Evolutionary conservation across 2,329 filamentous ascomycete species (phyloP).

Genomic region (Hypoxylon sp.): DNA sequence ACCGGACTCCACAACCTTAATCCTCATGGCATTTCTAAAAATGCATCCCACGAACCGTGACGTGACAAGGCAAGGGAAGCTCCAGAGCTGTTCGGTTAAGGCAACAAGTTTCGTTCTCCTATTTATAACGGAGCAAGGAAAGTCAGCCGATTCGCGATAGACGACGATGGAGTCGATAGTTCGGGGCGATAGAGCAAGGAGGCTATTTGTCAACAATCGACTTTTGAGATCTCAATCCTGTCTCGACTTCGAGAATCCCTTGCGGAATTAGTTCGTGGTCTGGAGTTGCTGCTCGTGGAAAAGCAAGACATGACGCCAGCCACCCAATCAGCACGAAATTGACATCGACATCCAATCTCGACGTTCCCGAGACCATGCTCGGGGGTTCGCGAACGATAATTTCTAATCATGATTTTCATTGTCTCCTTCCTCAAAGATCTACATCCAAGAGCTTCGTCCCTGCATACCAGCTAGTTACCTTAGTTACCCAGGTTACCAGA

Average conservation of each 20-base stretch:
- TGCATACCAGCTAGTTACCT: not conserved
- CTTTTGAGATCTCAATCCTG: constrained; percentile 6
- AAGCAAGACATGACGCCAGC: constrained; percentile 30
- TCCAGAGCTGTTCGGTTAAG: not conserved
- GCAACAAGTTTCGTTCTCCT: constrained; percentile 10
- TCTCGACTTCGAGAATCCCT: constrained; percentile 21
- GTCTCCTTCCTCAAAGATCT: constrained; percentile 8
- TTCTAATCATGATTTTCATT: constrained; percentile 1
- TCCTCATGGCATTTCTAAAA: constrained; percentile 46
- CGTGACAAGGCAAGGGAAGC: constrained; percentile 6
- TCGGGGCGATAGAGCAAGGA: not conserved
- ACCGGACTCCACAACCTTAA: constrained; percentile 38
- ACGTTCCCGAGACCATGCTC: not conserved
- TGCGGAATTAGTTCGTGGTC: constrained; percentile 23
- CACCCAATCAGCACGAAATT: constrained; percentile 35
- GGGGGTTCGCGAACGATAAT: not conserved
- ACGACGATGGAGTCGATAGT: constrained; percentile 10
- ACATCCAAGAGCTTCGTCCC: constrained; percentile 19
- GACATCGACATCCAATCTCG: constrained; percentile 19
- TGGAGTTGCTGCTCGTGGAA: constrained; percentile 8
- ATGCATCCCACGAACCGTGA: constrained; percentile 40
- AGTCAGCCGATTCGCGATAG: constrained; percentile 17
- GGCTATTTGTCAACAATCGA: constrained; percentile 9
- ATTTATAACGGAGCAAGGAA: constrained; percentile 5
- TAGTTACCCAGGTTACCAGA: not conserved